A percentile compares a stretch with the other conserved stretches of the same genome.
phyloP scores from a whole-genome alignment of 1,284 basidiomycete genomes.

The Tetrapyrgos nigripes region DNA sequence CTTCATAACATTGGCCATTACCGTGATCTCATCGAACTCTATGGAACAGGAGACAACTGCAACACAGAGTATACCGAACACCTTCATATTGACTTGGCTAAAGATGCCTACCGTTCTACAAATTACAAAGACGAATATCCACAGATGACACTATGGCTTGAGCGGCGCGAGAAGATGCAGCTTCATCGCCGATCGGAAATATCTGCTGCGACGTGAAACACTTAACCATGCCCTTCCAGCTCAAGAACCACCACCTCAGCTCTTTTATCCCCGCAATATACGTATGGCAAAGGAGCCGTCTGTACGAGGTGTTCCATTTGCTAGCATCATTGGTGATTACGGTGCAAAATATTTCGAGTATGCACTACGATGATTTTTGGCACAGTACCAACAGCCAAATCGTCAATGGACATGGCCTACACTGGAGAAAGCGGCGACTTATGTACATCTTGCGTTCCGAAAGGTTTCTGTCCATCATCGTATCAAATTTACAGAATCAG shows the following conservation, averaged over 20 bases:
- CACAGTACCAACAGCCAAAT: conserved; percentile 18
- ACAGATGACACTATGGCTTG: background rate
- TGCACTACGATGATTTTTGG: conserved; percentile 32
- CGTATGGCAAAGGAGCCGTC: conserved; percentile 30
- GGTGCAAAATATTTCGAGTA: conserved; percentile 30
- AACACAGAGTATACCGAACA: conserved; percentile 11
- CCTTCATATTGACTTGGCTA: background rate
- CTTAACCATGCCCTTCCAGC: background rate
- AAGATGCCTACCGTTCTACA: background rate
- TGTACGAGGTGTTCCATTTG: conserved; percentile 13
- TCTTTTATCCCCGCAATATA: conserved; percentile 6
- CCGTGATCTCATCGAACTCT: conserved; percentile 21
- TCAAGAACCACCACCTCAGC: background rate
- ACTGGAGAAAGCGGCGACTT: conserved; percentile 19
- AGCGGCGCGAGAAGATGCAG: conserved; percentile 20
- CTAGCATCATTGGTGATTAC: conserved; percentile 19
- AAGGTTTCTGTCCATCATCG: conserved; percentile 21
- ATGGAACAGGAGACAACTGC: no score
- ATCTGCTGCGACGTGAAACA: conserved; percentile 15
- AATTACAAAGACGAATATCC: background rate
- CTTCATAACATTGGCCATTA: conserved; percentile 3
- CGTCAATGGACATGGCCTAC: conserved; percentile 8
- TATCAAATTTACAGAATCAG: conserved; percentile 18
- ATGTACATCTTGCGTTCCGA: conserved; percentile 16
- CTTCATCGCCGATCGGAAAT: conserved; percentile 19